Evolutionary conservation across 2,329 filamentous ascomycete genomes (phyloP), one percentile per base, ranked within the genome.

Genomic region (Clonostachys chloroleuca): DNA sequence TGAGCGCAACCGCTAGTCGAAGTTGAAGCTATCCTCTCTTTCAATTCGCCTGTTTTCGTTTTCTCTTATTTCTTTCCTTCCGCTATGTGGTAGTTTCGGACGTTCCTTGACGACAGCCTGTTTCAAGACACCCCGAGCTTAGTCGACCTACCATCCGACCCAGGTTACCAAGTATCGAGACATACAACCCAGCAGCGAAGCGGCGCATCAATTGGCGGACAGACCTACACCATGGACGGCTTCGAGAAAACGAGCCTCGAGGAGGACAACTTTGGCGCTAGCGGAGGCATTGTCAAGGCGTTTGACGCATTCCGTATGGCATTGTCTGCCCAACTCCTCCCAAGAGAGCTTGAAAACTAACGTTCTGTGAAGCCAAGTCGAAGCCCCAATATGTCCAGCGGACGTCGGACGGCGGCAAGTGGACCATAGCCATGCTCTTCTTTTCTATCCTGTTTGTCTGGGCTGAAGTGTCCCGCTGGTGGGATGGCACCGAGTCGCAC

Each of bases 281-380:
- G 86, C 63, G 76, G 81, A 47, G 75, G 70, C 65, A 80, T 86
- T 49, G 82, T 95, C 60, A 86, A 85, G 67, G 91, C 92, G 50
- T 99, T 99, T 69, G 94, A 99, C 74, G 92, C 92, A 55, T 99
- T 99, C 67, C 92, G 91, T 96, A 81, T 63, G 88, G 57, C 37
- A 41, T 30, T 40, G 8, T 24, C 17, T 36, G 34, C 3, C 41
- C 44, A 44, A 24, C 40, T 14, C 9, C 35, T 20, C 40, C 13
- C 40, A 17, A 20, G 45, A 44, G 34, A 45, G 58, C 52, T 41
- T 14, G 20, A 47, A 46, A 35, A 43, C 35, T 17, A 24, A 9
- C 42, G 14, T 16, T 61, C 36, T 18, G 36, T 39, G 14, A n/a
- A 96, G 92, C 94, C 55, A 97, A 99, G 77, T 89, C 92, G 46